Conservation (phyloP, 306 rosid species). For the Carpinus viminea region DNA sequence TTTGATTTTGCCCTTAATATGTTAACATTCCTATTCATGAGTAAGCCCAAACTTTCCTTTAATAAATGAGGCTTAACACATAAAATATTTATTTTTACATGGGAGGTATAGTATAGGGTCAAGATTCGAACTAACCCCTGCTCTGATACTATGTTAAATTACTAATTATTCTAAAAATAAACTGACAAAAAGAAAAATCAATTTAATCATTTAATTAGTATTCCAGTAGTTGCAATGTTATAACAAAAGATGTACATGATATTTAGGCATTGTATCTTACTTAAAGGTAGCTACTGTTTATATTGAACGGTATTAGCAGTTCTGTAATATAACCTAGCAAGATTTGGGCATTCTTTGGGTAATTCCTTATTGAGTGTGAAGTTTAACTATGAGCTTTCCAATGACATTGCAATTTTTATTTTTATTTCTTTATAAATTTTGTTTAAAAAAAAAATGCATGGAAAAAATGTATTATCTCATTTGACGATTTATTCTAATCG, state of each 20-base stretch:
- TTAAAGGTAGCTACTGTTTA: background rate
- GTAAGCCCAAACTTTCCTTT: no score
- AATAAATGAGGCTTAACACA: no score
- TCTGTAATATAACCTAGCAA: background rate
- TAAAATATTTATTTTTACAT: no score
- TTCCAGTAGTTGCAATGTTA: background rate
- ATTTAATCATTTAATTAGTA: no score
- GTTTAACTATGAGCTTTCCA: background rate
- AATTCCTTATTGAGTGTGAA: background rate
- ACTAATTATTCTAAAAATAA: no score
- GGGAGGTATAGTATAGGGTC: no score
- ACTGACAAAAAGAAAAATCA: no score
- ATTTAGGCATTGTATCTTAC: background rate
- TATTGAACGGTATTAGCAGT: background rate
- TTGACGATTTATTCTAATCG: background rate
- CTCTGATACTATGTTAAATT: no score
- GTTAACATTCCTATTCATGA: no score
- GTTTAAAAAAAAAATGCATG: no score
- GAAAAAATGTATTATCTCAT: background rate
- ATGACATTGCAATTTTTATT: background rate
- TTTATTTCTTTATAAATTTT: background rate
- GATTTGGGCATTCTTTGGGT: background rate
- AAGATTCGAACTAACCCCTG: no score
- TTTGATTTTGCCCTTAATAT: no score
- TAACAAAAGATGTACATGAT: background rate